phyloP scores from a whole-genome alignment of 352 stramenopile species.

The Phytophthora kernoviae region DNA sequence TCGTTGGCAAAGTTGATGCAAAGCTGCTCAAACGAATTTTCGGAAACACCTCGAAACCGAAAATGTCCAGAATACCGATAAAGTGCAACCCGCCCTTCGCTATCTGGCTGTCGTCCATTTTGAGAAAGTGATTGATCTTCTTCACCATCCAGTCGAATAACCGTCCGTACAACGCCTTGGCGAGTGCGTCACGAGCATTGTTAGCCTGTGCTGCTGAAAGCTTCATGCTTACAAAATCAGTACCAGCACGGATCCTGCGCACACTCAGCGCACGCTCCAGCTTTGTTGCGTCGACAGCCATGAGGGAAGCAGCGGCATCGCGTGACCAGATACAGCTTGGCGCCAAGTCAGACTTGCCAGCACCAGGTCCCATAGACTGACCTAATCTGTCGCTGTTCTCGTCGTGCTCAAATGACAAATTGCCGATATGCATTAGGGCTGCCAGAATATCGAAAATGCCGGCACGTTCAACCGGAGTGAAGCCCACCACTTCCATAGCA shows the following conservation, averaged over 20 bases:
- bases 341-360: constrained; percentile 47
- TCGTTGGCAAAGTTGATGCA: constrained; percentile 93
- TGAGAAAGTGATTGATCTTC: constrained; percentile 86
- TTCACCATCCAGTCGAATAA: constrained; percentile 92
- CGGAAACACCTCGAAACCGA: constrained; percentile 93
- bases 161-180: constrained; percentile 87
- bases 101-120: constrained; percentile 79
- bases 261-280: constrained; percentile 78
- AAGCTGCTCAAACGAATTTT: constrained; percentile 92
- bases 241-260: constrained; percentile 79
- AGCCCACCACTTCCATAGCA: constrained; percentile 86
- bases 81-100: constrained; percentile 64
- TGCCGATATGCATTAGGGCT: constrained; percentile 90
- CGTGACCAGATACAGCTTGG: constrained; percentile 73
- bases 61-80: constrained; percentile 93
- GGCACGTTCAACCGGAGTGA: constrained; percentile 70
- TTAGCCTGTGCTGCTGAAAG: constrained; percentile 83
- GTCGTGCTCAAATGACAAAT: constrained; percentile 86
- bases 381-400: constrained; percentile 59
- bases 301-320: constrained; percentile 68
- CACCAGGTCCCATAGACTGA: constrained; percentile 36
- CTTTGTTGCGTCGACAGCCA: constrained; percentile 73
- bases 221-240: constrained; percentile 87
- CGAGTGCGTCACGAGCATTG: constrained; percentile 80
- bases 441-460: constrained; percentile 86